Evolutionary conservation across 2,329 filamentous ascomycete genomes (phyloP).

Genomic region (Coniella vitis): DNA sequence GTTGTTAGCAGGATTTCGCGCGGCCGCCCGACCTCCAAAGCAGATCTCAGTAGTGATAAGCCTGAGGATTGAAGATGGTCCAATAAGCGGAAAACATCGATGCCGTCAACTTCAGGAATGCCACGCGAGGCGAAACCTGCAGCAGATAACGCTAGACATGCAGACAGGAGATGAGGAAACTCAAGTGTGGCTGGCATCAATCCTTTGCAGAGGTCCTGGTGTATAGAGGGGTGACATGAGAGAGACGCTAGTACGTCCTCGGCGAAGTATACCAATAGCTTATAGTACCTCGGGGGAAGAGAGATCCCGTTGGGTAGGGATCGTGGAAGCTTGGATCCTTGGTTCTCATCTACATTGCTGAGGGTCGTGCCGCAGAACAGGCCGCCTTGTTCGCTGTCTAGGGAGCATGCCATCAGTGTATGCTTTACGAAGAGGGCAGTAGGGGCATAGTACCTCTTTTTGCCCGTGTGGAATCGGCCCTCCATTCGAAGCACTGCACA

Average conservation of each 20-base stretch:
- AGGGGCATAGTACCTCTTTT: neutral
- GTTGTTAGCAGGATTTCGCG: conserved; percentile 18
- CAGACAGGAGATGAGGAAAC: conserved; percentile 20
- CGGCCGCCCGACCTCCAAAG: conserved; percentile 13
- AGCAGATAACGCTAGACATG: conserved; percentile 20
- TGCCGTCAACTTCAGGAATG: conserved; percentile 14
- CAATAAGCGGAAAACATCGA: conserved; percentile 16
- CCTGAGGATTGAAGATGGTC: conserved; percentile 18
- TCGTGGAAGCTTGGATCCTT: conserved; percentile 9
- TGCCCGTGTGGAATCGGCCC: neutral
- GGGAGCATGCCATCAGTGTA: too few species aligned
- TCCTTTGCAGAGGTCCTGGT: conserved; percentile 18
- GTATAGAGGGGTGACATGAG: conserved; percentile 20
- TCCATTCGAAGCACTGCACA: neutral
- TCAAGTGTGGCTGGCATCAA: conserved; percentile 17
- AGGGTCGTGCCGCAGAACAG: neutral
- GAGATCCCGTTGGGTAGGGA: conserved; percentile 19
- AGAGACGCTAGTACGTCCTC: conserved; percentile 20
- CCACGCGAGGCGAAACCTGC: conserved; percentile 20
- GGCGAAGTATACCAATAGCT: conserved; percentile 18
- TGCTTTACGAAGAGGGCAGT: neutral
- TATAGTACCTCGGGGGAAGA: conserved; percentile 18
- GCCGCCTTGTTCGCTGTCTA: too few species aligned
- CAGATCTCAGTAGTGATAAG: conserved; percentile 14
- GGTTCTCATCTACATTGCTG: neutral